Conservation (phyloP, 2,329 filamentous ascomycete genomes). For the Neophaeococcomyces aloes region DNA sequence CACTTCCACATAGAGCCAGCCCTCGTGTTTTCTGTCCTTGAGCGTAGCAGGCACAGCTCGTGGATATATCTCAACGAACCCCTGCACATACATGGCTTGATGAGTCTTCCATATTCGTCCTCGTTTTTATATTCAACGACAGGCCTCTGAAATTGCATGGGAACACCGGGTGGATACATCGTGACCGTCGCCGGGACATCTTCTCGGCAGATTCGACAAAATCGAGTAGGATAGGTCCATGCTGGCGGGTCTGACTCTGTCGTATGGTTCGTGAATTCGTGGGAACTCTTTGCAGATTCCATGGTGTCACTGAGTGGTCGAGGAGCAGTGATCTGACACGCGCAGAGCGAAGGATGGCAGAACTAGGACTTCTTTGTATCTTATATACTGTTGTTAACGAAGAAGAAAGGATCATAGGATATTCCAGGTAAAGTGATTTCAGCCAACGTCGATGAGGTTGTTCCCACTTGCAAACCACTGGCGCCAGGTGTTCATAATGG, state of each 20-base stretch:
- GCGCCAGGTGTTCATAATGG: conserved; percentile 1
- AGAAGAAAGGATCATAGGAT: too few relatives aligned
- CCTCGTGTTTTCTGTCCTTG: conserved; percentile 62
- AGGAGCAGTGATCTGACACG: too few relatives aligned
- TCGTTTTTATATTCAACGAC: conserved; percentile 62
- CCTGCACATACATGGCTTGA: conserved; percentile 88
- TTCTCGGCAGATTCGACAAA: conserved; percentile 85
- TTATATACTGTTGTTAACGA: too few relatives aligned
- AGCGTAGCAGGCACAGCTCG: conserved; percentile 74
- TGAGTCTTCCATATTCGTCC: conserved; percentile 60
- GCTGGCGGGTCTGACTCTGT: conserved; percentile 5
- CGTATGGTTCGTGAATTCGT: neutral
- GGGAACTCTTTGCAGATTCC: conserved; percentile 1
- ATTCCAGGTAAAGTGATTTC: neutral
- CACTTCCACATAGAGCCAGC: conserved; percentile 21
- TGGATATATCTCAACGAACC: conserved; percentile 91
- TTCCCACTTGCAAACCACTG: neutral
- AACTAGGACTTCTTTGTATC: too few relatives aligned
- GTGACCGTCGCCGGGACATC: conserved; percentile 52
- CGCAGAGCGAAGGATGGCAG: too few relatives aligned
- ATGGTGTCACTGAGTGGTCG: neutral
- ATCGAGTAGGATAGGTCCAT: conserved; percentile 53
- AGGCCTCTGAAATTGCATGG: conserved; percentile 46
- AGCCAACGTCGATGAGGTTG: neutral
- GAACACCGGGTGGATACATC: conserved; percentile 42